These are phyloP conservation scores for Annulohypoxylon stygium DNA, from an alignment of 495 filamentous ascomycete species.

Conservation along the genomic window DNA sequence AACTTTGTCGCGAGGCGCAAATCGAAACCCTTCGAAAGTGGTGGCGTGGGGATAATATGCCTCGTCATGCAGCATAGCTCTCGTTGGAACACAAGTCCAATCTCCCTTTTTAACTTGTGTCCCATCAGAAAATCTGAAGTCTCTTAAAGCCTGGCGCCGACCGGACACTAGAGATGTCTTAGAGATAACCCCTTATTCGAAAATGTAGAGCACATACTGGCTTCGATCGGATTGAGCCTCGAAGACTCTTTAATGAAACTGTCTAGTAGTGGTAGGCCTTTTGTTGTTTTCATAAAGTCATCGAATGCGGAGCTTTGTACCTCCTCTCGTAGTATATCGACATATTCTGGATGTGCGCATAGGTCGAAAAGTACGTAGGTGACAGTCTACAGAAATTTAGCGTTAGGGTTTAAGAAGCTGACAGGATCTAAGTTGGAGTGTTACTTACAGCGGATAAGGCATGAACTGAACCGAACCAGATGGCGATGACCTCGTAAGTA, in stretches of 20 bases:
- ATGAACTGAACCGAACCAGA: constrained; percentile 8
- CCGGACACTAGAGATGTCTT: constrained; percentile 35
- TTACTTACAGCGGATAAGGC: not conserved
- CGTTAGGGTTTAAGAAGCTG: not conserved
- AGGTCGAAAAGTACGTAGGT: not conserved
- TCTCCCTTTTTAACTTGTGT: constrained; percentile 23
- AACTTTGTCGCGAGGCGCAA: not conserved
- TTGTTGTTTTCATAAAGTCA: not conserved
- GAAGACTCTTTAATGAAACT: constrained; percentile 11
- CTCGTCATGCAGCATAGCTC: not conserved
- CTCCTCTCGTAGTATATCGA: not conserved
- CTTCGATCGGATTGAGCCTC: not conserved
- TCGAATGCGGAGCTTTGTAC: not conserved
- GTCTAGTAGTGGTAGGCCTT: not conserved
- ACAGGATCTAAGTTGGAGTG: not conserved
- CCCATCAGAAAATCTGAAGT: constrained; percentile 48
- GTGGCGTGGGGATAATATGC: not conserved
- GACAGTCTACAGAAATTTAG: not conserved
- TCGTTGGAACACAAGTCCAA: not conserved
- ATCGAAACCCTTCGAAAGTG: not conserved
- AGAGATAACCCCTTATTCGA: not conserved
- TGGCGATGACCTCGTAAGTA: not conserved
- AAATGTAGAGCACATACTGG: not conserved
- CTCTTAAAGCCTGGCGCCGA: constrained; percentile 41
- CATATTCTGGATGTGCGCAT: not conserved